Evolutionary conservation across 1,139 yeast species (phyloP), one percentile per base, ranked within the genome.

Genomic region (Saccharomycopsis phalli): DNA sequence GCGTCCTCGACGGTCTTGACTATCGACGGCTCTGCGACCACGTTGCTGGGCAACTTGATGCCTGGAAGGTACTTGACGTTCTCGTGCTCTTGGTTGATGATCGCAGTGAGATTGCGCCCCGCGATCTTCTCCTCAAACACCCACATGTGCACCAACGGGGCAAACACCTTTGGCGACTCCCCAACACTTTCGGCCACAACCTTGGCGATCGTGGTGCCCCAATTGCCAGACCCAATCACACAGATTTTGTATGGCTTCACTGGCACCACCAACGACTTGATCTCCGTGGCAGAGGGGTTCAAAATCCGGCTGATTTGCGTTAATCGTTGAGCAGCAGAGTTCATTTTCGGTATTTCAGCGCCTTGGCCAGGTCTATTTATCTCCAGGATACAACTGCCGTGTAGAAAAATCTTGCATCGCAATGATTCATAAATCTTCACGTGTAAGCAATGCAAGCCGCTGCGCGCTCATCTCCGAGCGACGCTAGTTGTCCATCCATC

Each of bases 151-250:
- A 88, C 95, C 37, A 71, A 64, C 44, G 65, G 61, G 40, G 74
- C 71, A 57, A 88, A 88, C 49, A 82, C 61, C 32, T 74, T 67
- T 19, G 86, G 76, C 62, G 81, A 71, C 51, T 72, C 79, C 31
- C 67, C 68, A 36, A 88, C 66, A 62, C 86, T 87, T 62, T 88
- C 96, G 28, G 95, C 87, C 30, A 87, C 79, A 39, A 88, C 80
- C 64, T 88, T 88, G 50, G 96, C 95, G 42, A 88, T 87, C 4
- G 96, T 88, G 29, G 95, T 84, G 46, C 97, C 97, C 95, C 91
- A 81, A 59, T 81, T 81, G 54, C 91, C 91, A 10, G 87, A 79
- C 30, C 91, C 91, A 47, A 81, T 71, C 47, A 80, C 74, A 49
- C 81, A 71, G 41, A 75, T 62, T 52, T 62, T 74, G 60, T 68